Conservation (phyloP, 805 yeast genomes). For the Scheffersomyces ergatensis region DNA sequence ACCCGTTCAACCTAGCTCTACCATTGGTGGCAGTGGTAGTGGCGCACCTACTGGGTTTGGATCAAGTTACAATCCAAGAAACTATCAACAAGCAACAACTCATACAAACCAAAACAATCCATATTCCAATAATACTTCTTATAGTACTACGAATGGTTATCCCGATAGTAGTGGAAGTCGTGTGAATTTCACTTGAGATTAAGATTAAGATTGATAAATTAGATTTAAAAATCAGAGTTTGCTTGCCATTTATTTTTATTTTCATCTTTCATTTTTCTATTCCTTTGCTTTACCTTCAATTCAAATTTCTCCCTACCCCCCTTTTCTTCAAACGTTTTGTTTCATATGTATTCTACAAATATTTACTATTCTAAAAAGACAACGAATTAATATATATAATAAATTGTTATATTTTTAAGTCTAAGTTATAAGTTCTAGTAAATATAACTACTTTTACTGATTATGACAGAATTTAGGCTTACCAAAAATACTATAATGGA, state of each 20-base stretch:
- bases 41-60: conserved; percentile 23
- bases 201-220: too few relatives aligned
- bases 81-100: background rate
- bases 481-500: conserved; percentile 51
- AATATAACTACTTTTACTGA: background rate
- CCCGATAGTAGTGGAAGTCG: background rate
- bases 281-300: too few relatives aligned
- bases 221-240: too few relatives aligned
- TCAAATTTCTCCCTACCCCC: too few relatives aligned
- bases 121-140: background rate
- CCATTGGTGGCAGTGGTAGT: conserved; percentile 39
- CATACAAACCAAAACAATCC: background rate
- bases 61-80: conserved; percentile 11
- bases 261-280: too few relatives aligned
- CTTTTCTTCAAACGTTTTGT: too few relatives aligned
- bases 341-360: too few relatives aligned
- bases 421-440: background rate
- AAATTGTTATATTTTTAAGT: too few relatives aligned
- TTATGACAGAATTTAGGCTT: conserved; percentile 36
- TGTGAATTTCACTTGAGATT: background rate
- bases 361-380: background rate
- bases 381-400: background rate
- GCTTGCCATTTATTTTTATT: too few relatives aligned
- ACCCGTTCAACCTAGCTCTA: conserved; percentile 43
- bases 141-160: conserved; percentile 1